Evolutionary conservation across 1,284 basidiomycete species (phyloP).

Genomic region (Lentinula novae-zelandiae): DNA sequence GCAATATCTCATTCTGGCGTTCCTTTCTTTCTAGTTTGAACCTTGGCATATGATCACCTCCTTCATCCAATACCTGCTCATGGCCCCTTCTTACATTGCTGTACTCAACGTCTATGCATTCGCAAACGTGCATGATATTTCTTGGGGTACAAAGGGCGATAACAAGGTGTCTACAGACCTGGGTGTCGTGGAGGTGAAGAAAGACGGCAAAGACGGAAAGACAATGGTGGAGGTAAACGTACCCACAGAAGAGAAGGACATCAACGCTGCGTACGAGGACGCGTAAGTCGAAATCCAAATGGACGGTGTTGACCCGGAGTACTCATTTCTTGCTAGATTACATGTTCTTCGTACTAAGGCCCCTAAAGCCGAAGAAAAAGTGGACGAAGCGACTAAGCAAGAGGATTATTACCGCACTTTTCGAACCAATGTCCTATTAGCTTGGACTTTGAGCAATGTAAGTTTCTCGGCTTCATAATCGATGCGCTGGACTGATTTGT

Average conservation of each 20-base stretch:
- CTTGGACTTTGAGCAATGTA: conserved; percentile 84
- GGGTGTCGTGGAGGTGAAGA: conserved; percentile 65
- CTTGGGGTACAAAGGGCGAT: conserved; percentile 92
- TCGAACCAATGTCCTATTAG: conserved; percentile 83
- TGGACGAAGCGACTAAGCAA: conserved; percentile 67
- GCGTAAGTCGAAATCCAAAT: conserved; percentile 37
- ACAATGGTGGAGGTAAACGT: conserved; percentile 81
- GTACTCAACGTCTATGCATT: conserved; percentile 91
- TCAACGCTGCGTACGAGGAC: conserved; percentile 83
- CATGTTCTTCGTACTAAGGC: conserved; percentile 73
- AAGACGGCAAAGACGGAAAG: conserved; percentile 31
- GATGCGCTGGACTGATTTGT: background rate
- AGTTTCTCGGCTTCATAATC: conserved; percentile 9
- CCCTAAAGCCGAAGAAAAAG: conserved; percentile 62
- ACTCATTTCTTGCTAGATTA: conserved; percentile 24
- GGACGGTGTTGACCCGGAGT: background rate
- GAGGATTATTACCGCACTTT: conserved; percentile 90
- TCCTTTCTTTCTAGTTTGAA: conserved; percentile 53
- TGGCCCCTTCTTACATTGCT: conserved; percentile 91
- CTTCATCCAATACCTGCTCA: conserved; percentile 90
- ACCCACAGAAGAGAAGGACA: conserved; percentile 81
- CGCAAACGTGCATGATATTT: conserved; percentile 85
- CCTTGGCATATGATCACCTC: conserved; percentile 94
- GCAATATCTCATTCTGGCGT: conserved; percentile 1
- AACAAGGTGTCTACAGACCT: conserved; percentile 83